Evolutionary conservation across 2,329 filamentous ascomycete species (phyloP), one percentile per base, ranked within the genome.

Genomic region (Colletotrichum euphorbiae): DNA sequence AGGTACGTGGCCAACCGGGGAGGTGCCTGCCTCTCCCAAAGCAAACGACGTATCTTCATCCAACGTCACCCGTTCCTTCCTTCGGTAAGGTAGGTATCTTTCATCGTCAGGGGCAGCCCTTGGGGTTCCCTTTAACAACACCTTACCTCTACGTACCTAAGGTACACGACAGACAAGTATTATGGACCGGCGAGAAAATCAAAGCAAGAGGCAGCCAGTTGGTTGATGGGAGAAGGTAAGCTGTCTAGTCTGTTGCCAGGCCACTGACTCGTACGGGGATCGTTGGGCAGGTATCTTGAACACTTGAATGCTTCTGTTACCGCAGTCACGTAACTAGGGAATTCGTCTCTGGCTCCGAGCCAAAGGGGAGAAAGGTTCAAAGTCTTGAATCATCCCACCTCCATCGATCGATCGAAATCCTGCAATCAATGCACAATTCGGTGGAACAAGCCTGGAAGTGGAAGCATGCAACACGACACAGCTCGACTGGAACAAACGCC

Each of bases 371-470:
- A 46, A 33, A 54, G 24, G 51, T 19, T 38, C 38, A 46, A 24
- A 40, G 38, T 28, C 7, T 28, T 28, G 52, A 54, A 65, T 40
- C 52, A 54, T 68, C 61, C 55, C 54, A 50, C 46, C 48, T 42
- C 36, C 28, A 60, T 66, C 66, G 61, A 69, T 68, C 66, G 66
- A 68, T 69, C 61, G 61, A 55, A 31, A 52, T n/a, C 11, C 58
- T 38, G 31, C 19, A 17, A 40, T 11, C 33, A 56, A 38, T 17
- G 42, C 31, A 19, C 33, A 61, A 61, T 31, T 33, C 33, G 31
- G 31, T 40, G 45, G 46, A 31, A 24, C 24, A 31, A 51, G 48
- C 9, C n/a, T 51, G 48, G 48, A 51, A 51, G 48, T 43, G 42
- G 36, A 33, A 67, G 48, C 62, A 59, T 52, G 24, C 24, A 43